These are phyloP conservation scores for Ustilago shanxiensis DNA, from an alignment of 1,284 basidiomycete genomes.

Conservation along the genomic window DNA sequence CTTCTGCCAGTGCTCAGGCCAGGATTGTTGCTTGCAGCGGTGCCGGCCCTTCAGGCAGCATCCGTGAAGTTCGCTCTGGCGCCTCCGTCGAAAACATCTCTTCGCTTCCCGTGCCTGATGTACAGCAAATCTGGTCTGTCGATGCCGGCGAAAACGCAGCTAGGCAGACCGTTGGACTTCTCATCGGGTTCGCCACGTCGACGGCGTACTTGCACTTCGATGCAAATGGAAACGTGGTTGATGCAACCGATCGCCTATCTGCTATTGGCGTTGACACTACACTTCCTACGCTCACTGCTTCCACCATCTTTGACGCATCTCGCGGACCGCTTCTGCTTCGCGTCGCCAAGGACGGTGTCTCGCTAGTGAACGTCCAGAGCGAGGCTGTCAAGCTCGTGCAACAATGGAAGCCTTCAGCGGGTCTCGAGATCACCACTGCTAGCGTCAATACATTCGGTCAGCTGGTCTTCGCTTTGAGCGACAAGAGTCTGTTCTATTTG, in stretches of 20 bases:
- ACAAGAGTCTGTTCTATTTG: constrained; percentile 75
- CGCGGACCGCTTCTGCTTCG: constrained; percentile 16
- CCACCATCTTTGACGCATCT: constrained; percentile 7
- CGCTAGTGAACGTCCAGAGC: constrained; percentile 20
- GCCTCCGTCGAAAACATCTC: constrained; percentile 81
- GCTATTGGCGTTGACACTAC: constrained; percentile 13
- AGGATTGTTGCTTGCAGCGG: constrained; percentile 92
- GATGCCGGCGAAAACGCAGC: constrained; percentile 15
- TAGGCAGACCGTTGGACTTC: constrained; percentile 29
- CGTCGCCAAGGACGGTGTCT: constrained; percentile 14
- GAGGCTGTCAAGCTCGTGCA: constrained; percentile 6
- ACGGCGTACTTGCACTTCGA: constrained; percentile 37
- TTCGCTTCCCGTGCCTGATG: constrained; percentile 31
- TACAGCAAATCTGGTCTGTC: constrained; percentile 35
- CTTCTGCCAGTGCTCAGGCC: constrained; percentile 72
- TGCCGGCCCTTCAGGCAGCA: constrained; percentile 81
- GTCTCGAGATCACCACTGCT: constrained; percentile 33
- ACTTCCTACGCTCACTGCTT: constrained; percentile 23
- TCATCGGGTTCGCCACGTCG: constrained; percentile 31
- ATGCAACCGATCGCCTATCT: constrained; percentile 30
- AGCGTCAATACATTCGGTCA: constrained; percentile 76
- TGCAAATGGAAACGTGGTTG: constrained; percentile 29
- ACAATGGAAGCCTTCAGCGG: constrained; percentile 25
- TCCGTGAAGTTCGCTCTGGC: constrained; percentile 86
- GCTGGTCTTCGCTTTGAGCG: constrained; percentile 77